phyloP scores from a whole-genome alignment of 176 grass and related monocot species.

The Tuctoria greenei region DNA sequence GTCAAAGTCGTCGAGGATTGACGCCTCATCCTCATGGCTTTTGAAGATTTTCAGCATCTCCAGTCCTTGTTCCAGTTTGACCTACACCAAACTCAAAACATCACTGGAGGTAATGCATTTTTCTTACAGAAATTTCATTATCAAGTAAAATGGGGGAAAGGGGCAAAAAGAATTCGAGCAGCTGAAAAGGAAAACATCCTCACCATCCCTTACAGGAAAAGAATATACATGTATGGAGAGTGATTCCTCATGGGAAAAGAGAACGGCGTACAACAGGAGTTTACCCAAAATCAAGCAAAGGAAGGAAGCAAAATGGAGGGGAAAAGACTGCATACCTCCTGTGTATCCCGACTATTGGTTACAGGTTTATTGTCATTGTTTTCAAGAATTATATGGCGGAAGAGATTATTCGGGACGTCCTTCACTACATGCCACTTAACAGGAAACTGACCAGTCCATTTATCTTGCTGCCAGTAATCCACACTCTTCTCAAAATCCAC shows the following conservation, averaged over 20 bases:
- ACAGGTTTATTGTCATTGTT: slow-evolving; percentile 81
- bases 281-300: slow-evolving; percentile 20
- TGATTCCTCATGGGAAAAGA: slow-evolving; percentile 7
- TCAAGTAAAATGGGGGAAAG: neutral
- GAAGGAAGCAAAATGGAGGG: neutral
- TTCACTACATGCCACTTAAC: slow-evolving; percentile 80
- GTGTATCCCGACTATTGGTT: slow-evolving; percentile 76
- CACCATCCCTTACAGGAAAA: neutral
- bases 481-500: slow-evolving; percentile 82
- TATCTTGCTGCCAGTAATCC: slow-evolving; percentile 83
- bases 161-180: neutral
- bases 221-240: neutral
- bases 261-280: neutral
- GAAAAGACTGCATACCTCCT: slow-evolving; percentile 46
- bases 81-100: slow-evolving; percentile 34
- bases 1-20: slow-evolving; percentile 71
- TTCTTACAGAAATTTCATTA: neutral
- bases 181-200: neutral
- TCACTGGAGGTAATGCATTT: neutral
- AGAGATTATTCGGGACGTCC: slow-evolving; percentile 80
- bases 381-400: slow-evolving; percentile 80
- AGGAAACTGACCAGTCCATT: slow-evolving; percentile 77
- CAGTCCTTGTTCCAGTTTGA: slow-evolving; percentile 70
- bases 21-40: slow-evolving; percentile 54
- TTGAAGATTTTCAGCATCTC: slow-evolving; percentile 72